These are phyloP conservation scores for Sugiyamaella smithiae DNA, from an alignment of 805 yeast genomes.

Conservation along the genomic window DNA sequence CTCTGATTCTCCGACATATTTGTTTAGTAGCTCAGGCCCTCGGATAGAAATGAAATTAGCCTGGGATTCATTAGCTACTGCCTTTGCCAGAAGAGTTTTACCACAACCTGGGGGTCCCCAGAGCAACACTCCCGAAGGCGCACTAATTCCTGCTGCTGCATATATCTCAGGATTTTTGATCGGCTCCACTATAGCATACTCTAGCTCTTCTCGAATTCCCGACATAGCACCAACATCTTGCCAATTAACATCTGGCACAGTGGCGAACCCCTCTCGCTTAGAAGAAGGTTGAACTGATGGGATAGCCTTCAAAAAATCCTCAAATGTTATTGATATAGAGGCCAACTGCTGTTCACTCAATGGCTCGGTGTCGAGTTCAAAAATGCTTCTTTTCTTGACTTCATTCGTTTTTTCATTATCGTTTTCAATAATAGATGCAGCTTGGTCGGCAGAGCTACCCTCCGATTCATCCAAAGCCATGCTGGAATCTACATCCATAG, in stretches of 20 bases:
- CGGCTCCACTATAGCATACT: slow-evolving; percentile 97
- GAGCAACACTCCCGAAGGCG: slow-evolving; percentile 93
- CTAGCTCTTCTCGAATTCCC: slow-evolving; percentile 79
- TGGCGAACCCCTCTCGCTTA: slow-evolving; percentile 97
- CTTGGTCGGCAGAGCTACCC: neutral
- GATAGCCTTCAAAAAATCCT: slow-evolving; percentile 78
- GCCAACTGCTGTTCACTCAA: slow-evolving; percentile 71
- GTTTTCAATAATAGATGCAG: slow-evolving; percentile 19
- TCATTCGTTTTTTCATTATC: slow-evolving; percentile 24
- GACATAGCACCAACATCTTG: slow-evolving; percentile 86
- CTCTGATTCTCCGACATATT: slow-evolving; percentile 95
- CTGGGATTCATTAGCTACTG: slow-evolving; percentile 95
- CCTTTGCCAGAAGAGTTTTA: slow-evolving; percentile 92
- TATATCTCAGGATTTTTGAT: slow-evolving; percentile 88
- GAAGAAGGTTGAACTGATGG: slow-evolving; percentile 97
- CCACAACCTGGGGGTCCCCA: slow-evolving; percentile 99
- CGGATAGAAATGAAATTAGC: slow-evolving; percentile 95
- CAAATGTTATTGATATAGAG: slow-evolving; percentile 70
- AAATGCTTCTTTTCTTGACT: neutral
- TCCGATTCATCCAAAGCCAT: slow-evolving; percentile 9
- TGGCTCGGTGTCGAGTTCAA: slow-evolving; percentile 55
- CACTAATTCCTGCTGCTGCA: slow-evolving; percentile 86
- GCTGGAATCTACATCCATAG: slow-evolving; percentile 37
- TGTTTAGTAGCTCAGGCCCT: slow-evolving; percentile 92
- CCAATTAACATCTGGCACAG: slow-evolving; percentile 98